phyloP scores from a whole-genome alignment of 176 grass and related monocot species.

The Carex pumila region DNA sequence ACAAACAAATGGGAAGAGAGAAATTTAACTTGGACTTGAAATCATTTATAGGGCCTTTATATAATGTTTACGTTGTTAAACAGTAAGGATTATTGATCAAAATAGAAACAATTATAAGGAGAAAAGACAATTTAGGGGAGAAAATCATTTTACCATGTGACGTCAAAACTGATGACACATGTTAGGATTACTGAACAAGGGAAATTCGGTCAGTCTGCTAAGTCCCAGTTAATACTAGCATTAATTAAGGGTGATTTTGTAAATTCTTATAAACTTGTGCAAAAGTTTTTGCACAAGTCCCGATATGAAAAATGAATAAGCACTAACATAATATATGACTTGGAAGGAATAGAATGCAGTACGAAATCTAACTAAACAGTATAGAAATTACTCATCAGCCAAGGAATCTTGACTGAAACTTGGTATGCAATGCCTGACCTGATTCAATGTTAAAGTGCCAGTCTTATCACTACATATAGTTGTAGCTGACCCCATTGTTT shows the following conservation, averaged over 20 bases:
- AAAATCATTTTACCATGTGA: not conserved
- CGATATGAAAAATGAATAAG: not conserved
- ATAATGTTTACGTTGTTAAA: not conserved
- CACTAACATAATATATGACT: not conserved
- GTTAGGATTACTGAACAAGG: not conserved
- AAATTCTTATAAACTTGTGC: not conserved
- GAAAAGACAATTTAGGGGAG: not conserved
- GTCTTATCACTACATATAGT: conserved; percentile 99
- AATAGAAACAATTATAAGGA: not conserved
- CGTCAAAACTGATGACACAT: not conserved
- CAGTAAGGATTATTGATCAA: not conserved
- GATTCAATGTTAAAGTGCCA: conserved; percentile 88
- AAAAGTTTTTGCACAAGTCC: not conserved
- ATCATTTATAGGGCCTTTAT: not conserved
- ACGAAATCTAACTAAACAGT: conserved; percentile 6
- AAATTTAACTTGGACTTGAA: not conserved
- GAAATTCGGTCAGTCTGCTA: not conserved
- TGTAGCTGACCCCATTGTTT: conserved; percentile 99
- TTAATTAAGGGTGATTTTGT: not conserved
- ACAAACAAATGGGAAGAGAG: not conserved
- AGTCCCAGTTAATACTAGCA: not conserved
- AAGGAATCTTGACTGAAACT: not conserved
- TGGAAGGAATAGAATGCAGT: conserved; percentile 6
- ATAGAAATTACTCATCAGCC: not conserved
- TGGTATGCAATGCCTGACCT: conserved; percentile 41